Base-by-base conservation (phyloP, 1,284 basidiomycete species). In the Tilletia horrida region DNA sequence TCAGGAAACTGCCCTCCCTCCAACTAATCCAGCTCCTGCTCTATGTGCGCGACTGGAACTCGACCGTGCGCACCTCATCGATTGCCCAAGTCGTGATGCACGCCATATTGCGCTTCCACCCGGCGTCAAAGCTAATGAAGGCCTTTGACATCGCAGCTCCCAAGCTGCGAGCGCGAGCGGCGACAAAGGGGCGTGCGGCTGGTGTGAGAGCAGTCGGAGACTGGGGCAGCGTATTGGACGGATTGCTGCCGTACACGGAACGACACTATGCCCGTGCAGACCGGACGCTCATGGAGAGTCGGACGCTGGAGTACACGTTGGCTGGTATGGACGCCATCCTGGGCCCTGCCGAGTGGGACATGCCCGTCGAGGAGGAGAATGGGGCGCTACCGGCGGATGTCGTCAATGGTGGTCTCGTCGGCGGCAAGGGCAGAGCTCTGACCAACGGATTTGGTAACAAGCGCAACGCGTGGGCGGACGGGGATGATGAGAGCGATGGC, bases 31-130 rank as follows among this genome's bases (percentile, higher is more conserved):
- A 89, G 67, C 86, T 99, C 16, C 84, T 97, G 63, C 86, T 86
- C 50, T 94, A 92, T 82, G 86, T 93, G 43, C 87, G 91, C 55
- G 89, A 91, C 76, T 99, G 95, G 95, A 99, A 97, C 83, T 89
- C 93, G 13, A 90, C 89, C 67, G 90, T 91, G 6, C 89, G 89
- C 77, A 93, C 92, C 25, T 89, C 90, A 69, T 83, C 84, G n/a
- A 86, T 96, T 48, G 95, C 96, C 0, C 95, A 99, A 83, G 85
- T 85, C 18, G 85, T 97, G 31, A 84, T 99, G 64, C 88, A 92
- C 78, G 89, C 92, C 2, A 84, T 97, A 64, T 83, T 97, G 67
- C 90, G 91, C 75, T 83, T 90, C 67, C 87, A 88, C 50, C 84
- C 88, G 0, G 87, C 89, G 1, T 88, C 90, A 40, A 88, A 91